Evolutionary conservation across 768 basidiomycete species (phyloP).

Genomic region (Clathrus columnatus): DNA sequence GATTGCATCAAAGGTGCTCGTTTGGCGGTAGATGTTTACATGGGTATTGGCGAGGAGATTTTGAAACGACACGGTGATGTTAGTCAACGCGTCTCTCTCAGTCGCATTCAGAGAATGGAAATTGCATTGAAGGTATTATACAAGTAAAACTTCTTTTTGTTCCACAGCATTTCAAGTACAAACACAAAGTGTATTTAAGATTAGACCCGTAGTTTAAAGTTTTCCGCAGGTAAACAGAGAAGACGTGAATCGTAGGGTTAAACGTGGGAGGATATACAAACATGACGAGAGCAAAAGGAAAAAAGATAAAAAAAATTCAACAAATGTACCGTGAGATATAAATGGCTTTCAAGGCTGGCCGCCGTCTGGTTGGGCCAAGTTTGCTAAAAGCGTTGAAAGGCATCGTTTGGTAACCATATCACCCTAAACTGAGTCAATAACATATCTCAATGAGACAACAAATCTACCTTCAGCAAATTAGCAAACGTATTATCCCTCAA

Average conservation of each 20-base stretch:
- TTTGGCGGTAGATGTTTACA: not conserved
- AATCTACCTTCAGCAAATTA: conserved; percentile 73
- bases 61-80: not conserved
- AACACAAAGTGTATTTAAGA: not conserved
- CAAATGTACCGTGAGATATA: not conserved
- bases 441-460: not conserved
- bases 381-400: conserved; percentile 81
- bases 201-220: not conserved
- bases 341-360: conserved; percentile 2
- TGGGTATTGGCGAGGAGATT: not conserved
- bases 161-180: not conserved
- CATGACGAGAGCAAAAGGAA: not conserved
- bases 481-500: conserved; percentile 90
- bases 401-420: conserved; percentile 98
- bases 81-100: not conserved
- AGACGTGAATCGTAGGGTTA: not conserved
- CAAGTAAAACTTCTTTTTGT: not conserved
- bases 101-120: not conserved
- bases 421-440: conserved; percentile 39
- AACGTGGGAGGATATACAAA: not conserved
- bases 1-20: not conserved
- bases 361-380: conserved; percentile 33
- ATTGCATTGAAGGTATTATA: not conserved
- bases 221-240: not conserved
- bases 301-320: not conserved